Conservation (phyloP, 148 eudicot species). For the Nyssa sinensis region DNA sequence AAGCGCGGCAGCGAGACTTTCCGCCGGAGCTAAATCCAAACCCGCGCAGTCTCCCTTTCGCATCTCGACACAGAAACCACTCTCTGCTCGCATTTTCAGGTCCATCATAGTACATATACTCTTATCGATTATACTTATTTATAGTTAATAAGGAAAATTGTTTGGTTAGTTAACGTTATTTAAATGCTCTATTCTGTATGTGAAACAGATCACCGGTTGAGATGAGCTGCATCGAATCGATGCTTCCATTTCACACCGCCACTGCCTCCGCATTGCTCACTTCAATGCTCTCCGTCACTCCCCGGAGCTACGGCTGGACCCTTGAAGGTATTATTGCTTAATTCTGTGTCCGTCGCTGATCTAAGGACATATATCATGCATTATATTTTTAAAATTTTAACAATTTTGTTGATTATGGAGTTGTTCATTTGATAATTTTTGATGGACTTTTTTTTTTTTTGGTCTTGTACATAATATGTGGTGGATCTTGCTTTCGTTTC, state of each 20-base stretch:
- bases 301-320: conserved; percentile 64
- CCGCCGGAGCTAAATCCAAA: conserved; percentile 48
- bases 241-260: conserved; percentile 86
- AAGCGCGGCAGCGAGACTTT: conserved; percentile 26
- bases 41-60: conserved; percentile 45
- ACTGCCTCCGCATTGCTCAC: conserved; percentile 88
- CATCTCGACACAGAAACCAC: conserved; percentile 46
- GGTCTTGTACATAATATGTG: background rate
- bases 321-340: conserved; percentile 51
- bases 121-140: background rate
- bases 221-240: conserved; percentile 58
- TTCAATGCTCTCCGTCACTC: conserved; percentile 69
- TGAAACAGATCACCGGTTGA: conserved; percentile 67
- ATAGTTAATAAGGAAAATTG: background rate
- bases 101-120: conserved; percentile 1
- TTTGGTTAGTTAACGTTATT: background rate
- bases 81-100: conserved; percentile 70
- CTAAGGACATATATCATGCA: background rate
- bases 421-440: background rate
- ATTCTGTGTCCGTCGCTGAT: background rate
- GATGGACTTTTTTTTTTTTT: background rate
- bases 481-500: background rate
- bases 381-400: no score
- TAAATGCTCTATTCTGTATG: background rate
- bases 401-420: background rate